Evolutionary conservation across 257 asterid genomes (phyloP).

Genomic region (Thymus quinquecostatus): DNA sequence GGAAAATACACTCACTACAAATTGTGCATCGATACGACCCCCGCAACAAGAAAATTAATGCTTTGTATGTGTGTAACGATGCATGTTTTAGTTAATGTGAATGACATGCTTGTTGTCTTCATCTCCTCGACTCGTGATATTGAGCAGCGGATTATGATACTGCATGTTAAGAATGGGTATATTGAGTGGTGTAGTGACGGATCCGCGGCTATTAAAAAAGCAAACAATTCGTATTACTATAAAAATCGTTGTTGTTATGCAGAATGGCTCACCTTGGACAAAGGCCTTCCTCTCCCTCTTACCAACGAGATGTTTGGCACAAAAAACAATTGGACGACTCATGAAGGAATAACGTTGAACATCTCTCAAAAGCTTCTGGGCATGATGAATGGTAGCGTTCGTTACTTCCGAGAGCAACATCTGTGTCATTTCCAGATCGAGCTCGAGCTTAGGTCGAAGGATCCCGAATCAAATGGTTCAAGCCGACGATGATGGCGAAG

Average conservation of each 20-base stretch:
- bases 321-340: slow-evolving; percentile 36
- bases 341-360: slow-evolving; percentile 57
- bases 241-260: background rate
- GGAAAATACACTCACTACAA: too few relatives aligned
- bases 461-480: slow-evolving; percentile 25
- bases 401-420: slow-evolving; percentile 48
- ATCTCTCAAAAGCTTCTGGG: slow-evolving; percentile 47
- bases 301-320: slow-evolving; percentile 53
- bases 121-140: too few relatives aligned
- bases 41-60: too few relatives aligned
- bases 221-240: too few relatives aligned
- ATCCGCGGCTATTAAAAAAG: too few relatives aligned
- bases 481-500: background rate
- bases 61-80: too few relatives aligned
- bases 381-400: slow-evolving; percentile 58
- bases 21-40: too few relatives aligned
- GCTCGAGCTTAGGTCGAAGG: slow-evolving; percentile 40
- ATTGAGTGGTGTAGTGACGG: too few relatives aligned
- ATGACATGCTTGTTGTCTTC: too few relatives aligned
- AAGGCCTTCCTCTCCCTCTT: slow-evolving; percentile 55
- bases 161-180: too few relatives aligned
- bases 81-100: too few relatives aligned
- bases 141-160: too few relatives aligned
- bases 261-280: slow-evolving; percentile 74
- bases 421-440: slow-evolving; percentile 53